Evolutionary conservation across 2,329 filamentous ascomycete species (phyloP).

Genomic region (Chaetoscypha palmicola): DNA sequence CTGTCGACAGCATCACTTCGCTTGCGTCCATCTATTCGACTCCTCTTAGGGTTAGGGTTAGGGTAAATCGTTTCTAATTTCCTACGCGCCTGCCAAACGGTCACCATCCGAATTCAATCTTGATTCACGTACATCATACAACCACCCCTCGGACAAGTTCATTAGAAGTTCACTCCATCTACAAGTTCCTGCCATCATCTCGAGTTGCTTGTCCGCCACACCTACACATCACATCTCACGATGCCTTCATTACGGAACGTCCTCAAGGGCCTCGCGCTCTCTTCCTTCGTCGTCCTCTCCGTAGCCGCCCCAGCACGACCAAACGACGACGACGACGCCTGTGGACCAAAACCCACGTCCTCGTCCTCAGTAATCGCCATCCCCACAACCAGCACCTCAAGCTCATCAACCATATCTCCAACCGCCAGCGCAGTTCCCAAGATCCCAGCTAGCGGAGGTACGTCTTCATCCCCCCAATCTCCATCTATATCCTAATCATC

Average conservation of each 20-base stretch:
- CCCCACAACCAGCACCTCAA: not conserved
- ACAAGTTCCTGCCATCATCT: no score
- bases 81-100: no score
- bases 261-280: constrained; percentile 19
- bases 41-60: no score
- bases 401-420: not conserved
- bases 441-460: constrained; percentile 22
- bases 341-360: not conserved
- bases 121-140: no score
- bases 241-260: constrained; percentile 25
- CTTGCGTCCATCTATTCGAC: no score
- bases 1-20: no score
- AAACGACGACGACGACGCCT: constrained; percentile 1
- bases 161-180: no score
- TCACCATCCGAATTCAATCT: no score
- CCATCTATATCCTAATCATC: constrained; percentile 3
- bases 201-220: not conserved
- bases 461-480: constrained; percentile 3
- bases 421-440: constrained; percentile 11
- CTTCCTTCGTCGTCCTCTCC: constrained; percentile 15
- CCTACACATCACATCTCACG: not conserved
- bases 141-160: no score
- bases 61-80: no score
- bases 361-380: not conserved
- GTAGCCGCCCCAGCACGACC: constrained; percentile 16